Evolutionary conservation across 2,329 filamentous ascomycete species (phyloP).

Genomic region (Trichoderma atroviride): DNA sequence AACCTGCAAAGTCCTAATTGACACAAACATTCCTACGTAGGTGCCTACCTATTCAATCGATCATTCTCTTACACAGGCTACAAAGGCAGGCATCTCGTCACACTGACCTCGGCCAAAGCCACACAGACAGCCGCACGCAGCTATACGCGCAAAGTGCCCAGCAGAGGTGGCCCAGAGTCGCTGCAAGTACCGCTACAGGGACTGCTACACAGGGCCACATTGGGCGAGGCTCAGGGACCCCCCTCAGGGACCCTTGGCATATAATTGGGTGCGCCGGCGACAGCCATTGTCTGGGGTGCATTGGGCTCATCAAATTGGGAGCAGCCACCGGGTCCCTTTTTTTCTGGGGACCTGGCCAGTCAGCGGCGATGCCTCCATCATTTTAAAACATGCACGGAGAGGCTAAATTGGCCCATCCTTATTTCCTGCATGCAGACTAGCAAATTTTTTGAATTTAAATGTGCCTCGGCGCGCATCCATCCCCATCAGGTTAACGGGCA

Average conservation of each 20-base stretch:
- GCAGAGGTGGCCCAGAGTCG: no score
- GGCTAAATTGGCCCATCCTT: conserved; percentile 22
- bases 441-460: background rate
- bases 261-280: conserved; percentile 29
- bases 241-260: conserved; percentile 27
- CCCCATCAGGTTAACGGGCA: background rate
- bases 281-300: conserved; percentile 30
- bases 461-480: background rate
- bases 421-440: conserved; percentile 8
- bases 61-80: no score
- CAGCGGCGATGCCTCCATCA: conserved; percentile 10
- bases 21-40: background rate
- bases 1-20: background rate
- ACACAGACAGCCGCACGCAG: background rate
- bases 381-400: conserved; percentile 24
- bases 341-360: conserved; percentile 2
- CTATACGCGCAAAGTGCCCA: background rate
- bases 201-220: background rate
- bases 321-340: conserved; percentile 10
- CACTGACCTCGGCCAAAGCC: background rate
- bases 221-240: conserved; percentile 27
- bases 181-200: no score
- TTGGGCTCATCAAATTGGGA: conserved; percentile 22
- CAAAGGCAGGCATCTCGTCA: background rate
- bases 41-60: no score